A percentile compares a stretch with the other conserved stretches of the same genome.
These are phyloP conservation scores for Lipomyces starkeyi DNA, from an alignment of 805 yeast species.

Conservation along the genomic window DNA sequence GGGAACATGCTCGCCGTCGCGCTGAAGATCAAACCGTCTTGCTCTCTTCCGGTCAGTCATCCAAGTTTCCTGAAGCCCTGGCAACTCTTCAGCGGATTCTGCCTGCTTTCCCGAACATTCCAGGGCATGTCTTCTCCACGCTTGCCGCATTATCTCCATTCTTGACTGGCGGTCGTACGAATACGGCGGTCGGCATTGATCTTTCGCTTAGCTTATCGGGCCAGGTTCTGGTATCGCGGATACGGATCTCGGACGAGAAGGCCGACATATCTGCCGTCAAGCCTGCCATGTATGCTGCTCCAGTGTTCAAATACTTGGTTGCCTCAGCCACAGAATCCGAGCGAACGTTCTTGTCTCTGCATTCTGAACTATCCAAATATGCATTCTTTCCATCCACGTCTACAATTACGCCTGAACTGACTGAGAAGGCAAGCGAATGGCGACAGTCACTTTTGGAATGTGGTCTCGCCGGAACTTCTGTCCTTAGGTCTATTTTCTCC, in stretches of 20 bases:
- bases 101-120: conserved; percentile 47
- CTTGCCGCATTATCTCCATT: conserved; percentile 49
- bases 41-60: conserved; percentile 34
- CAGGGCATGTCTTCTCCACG: conserved; percentile 46
- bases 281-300: conserved; percentile 15
- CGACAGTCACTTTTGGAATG: conserved; percentile 47
- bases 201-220: conserved; percentile 32
- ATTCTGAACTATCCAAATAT: conserved; percentile 14
- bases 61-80: conserved; percentile 16
- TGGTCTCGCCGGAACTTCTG: conserved; percentile 45
- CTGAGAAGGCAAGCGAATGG: conserved; percentile 48
- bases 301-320: conserved; percentile 25
- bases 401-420: not conserved
- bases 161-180: conserved; percentile 44
- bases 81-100: conserved; percentile 32
- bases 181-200: conserved; percentile 26
- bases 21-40: conserved; percentile 51
- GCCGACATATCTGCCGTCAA: conserved; percentile 17
- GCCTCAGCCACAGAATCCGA: conserved; percentile 27
- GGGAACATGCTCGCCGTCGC: conserved; percentile 51
- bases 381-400: conserved; percentile 7
- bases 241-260: conserved; percentile 29
- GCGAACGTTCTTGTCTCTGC: conserved; percentile 18
- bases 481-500: conserved; percentile 45
- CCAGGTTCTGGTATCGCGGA: conserved; percentile 31